These are phyloP conservation scores for Peronospora tabacina DNA, from an alignment of 352 stramenopile species.

Conservation along the genomic window DNA sequence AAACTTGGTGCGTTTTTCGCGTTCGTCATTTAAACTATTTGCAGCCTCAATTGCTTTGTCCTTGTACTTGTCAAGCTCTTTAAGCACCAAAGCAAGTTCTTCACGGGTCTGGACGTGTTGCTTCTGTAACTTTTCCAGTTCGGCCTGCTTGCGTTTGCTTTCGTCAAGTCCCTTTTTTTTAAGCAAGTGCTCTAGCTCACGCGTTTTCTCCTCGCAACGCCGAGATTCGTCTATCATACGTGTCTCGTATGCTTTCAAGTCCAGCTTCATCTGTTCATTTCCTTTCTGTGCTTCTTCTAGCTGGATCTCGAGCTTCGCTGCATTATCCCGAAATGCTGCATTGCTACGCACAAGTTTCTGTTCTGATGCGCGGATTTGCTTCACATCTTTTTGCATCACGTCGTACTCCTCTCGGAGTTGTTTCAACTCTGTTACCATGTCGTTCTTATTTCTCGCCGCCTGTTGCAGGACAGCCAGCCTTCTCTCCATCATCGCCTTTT, in stretches of 20 bases:
- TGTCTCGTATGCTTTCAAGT: conserved; percentile 47
- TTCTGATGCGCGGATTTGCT: conserved; percentile 30
- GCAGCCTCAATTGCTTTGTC: conserved; percentile 33
- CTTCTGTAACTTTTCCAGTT: conserved; percentile 49
- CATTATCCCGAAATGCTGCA: conserved; percentile 28
- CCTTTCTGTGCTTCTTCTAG: conserved; percentile 45
- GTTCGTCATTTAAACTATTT: conserved; percentile 44
- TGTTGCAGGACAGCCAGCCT: conserved; percentile 34
- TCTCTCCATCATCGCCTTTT: conserved; percentile 31
- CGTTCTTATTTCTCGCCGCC: conserved; percentile 26
- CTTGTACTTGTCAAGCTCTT: conserved; percentile 45
- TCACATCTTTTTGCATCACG: conserved; percentile 26
- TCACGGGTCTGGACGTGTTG: conserved; percentile 40
- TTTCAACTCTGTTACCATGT: conserved; percentile 34
- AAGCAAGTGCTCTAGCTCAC: conserved; percentile 57
- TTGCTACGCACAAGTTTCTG: conserved; percentile 30
- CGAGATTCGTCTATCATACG: conserved; percentile 40
- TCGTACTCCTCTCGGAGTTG: conserved; percentile 28
- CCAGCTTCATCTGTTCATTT: conserved; percentile 51
- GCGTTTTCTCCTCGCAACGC: conserved; percentile 58
- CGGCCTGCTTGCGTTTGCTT: conserved; percentile 40
- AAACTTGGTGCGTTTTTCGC: conserved; percentile 39
- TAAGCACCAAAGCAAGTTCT: conserved; percentile 40
- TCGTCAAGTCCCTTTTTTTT: conserved; percentile 49
- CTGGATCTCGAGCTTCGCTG: conserved; percentile 40